These are phyloP conservation scores for Eucalyptus sideroxylon DNA, from an alignment of 345 rosid species.

Conservation along the genomic window DNA sequence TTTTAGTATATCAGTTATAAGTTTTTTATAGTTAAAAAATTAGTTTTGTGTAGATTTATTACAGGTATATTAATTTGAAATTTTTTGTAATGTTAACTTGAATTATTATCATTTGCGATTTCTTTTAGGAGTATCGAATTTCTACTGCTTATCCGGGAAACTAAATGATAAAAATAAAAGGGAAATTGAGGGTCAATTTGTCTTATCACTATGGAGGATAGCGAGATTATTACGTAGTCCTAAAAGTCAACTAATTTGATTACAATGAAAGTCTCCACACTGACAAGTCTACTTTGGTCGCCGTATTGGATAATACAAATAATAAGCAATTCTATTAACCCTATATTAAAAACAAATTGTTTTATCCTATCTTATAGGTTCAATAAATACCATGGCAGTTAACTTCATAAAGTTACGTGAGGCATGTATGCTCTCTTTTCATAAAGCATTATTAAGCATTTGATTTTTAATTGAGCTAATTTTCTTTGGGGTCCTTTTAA, in stretches of 20 bases:
- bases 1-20: accelerated
- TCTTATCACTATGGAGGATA: not conserved
- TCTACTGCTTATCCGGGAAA: not conserved
- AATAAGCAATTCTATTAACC: not conserved
- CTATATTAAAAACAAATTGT: not conserved
- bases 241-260: not conserved
- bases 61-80: too few species aligned
- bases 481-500: not conserved
- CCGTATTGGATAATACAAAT: not conserved
- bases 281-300: not conserved
- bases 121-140: not conserved
- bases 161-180: not conserved
- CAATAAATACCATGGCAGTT: not conserved
- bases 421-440: not conserved
- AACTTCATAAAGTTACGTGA: too few species aligned
- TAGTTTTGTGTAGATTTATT: not conserved
- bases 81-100: too few species aligned
- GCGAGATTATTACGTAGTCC: not conserved
- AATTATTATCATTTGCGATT: not conserved
- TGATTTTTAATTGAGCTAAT: not conserved
- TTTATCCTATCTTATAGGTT: not conserved
- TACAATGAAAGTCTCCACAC: not conserved
- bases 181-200: not conserved
- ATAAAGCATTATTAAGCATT: not conserved
- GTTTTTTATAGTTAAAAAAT: not conserved